Base-by-base conservation (phyloP, 2,329 filamentous ascomycete species). In the Cladosporium sp. region DNA sequence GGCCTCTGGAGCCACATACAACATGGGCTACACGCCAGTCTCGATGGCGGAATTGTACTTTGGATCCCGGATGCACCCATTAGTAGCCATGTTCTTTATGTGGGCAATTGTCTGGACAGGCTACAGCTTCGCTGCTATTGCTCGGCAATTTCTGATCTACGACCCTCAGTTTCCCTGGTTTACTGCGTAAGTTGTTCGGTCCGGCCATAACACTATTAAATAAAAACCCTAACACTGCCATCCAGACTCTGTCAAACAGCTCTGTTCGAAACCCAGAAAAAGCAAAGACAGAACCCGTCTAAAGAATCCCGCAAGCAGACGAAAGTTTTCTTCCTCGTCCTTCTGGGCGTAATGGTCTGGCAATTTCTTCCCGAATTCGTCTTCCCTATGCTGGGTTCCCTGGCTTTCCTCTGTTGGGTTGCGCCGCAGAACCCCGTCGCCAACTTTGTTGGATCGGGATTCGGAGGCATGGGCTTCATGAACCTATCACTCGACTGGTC, bases 381-480 rank as follows among this genome's bases (percentile, higher is more conserved):
- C 1, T 83, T 83, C 50, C 79, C 79, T 0, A 77, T 83, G 60
- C 68, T 80, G 1, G 77, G 74, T 7, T 82, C 80, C 0, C 68
- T 83, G 7, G 78, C 80, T 2, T 81, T 83, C 43, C 69, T 83
- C 4, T 84, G 80, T 65, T 83, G 80, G 80, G 78, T 84, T 2
- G 79, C 80, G 2, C 79, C 79, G 1, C 70, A 71, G 13, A 83
- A 81, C 55, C 62, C 71, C 2, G 70, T 75, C 0, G 79, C 78
- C 53, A 84, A 83, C 57, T 84, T 83, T 56, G 66, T 83, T 15
- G 79, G 80, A 1, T 74, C 76, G 4, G 80, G 80, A 0, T 72
- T 82, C n/a, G 79, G 80, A 3, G 81, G 43, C 13, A 47, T 83
- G 77, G 79, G 78, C 0, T 75, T 83, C 52, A 63, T 83, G 32